Base-by-base conservation (phyloP, 2,329 filamentous ascomycete genomes). In the Xylaria sp. region DNA sequence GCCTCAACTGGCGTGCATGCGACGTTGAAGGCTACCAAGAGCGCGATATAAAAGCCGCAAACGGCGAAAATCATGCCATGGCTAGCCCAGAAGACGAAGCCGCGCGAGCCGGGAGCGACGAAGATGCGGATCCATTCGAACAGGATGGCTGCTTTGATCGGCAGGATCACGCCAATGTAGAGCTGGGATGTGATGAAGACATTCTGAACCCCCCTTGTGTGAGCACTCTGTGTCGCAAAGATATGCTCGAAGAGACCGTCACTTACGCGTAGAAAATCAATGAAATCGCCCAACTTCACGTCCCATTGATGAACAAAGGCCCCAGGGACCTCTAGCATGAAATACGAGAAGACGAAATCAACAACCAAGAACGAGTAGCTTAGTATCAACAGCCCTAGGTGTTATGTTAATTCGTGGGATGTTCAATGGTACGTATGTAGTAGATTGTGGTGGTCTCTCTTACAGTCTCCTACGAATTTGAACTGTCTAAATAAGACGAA, bases 241-340 rank as follows among this genome's bases (percentile, higher is more conserved):
- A 6, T n/a, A 41, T 41, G 4, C 39, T 41, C 39, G 2, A n/a
- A 5, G 15, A n/a, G 39, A 41, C 18, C 39, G 15, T 41, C 18
- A 34, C 50, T 34, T 34, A 55, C 50, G 15, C n/a, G 30, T 15
- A 32, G 30, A 34, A 34, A 55, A 32, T 34, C 18, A 15, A 52
- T 52, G n/a, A 34, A 55, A 15, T 34, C 30, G 18, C 30, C 50
- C 4, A 32, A 32, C 2, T 34, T 32, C n/a, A 55, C 50, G 30
- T 55, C 36, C 50, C 50, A 55, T 7, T 34, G 50, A 34, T 55
- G 28, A n/a, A 55, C 50, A 36, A 55, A 55, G 30, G 30, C 18
- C 15, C 50, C 50, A n/a, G 28, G 50, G 30, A 20, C 25, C 25
- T 20, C 3, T 52, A 30, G 10, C 25, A 52, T 28, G 13, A 20